A percentile compares a stretch with the other conserved stretches of the same genome.
Conservation (phyloP, 768 basidiomycete genomes). For the Myochromella boudieri region DNA sequence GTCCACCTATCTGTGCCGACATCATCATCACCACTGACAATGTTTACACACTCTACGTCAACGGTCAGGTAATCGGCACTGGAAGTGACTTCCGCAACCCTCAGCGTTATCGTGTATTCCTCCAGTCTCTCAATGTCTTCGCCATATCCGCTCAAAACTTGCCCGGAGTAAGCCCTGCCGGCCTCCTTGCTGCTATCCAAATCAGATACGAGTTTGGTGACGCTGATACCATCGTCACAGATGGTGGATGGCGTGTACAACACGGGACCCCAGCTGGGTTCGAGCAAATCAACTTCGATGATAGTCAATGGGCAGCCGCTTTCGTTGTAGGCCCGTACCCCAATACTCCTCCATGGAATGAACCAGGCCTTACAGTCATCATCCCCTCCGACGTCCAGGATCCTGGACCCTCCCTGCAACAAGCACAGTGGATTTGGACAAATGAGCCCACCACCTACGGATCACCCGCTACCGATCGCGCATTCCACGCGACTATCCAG, state of each 20-base stretch:
- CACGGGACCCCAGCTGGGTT: slow-evolving; percentile 25
- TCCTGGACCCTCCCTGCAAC: slow-evolving; percentile 21
- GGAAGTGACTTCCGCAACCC: slow-evolving; percentile 19
- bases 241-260: slow-evolving; percentile 27
- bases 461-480: slow-evolving; percentile 21
- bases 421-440: slow-evolving; percentile 32
- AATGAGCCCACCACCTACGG: slow-evolving; percentile 22
- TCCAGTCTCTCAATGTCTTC: slow-evolving; percentile 31
- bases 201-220: slow-evolving; percentile 30
- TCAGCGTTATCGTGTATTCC: slow-evolving; percentile 27
- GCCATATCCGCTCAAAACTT: slow-evolving; percentile 24
- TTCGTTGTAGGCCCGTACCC: slow-evolving; percentile 21
- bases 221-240: slow-evolving; percentile 28
- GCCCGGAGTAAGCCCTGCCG: slow-evolving; percentile 22
- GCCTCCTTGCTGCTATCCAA: slow-evolving; percentile 28
- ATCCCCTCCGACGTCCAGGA: slow-evolving; percentile 16
- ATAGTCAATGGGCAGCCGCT: slow-evolving; percentile 27
- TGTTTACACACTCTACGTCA: slow-evolving; percentile 29
- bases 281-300: slow-evolving; percentile 27
- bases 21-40: slow-evolving; percentile 31
- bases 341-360: slow-evolving; percentile 13
- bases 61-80: slow-evolving; percentile 25
- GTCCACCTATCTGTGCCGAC: slow-evolving; percentile 26
- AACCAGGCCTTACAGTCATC: slow-evolving; percentile 7
- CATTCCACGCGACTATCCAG: slow-evolving; percentile 25